Evolutionary conservation across 2,329 filamentous ascomycete genomes (phyloP).

Genomic region (Coniochaeta prunicola): DNA sequence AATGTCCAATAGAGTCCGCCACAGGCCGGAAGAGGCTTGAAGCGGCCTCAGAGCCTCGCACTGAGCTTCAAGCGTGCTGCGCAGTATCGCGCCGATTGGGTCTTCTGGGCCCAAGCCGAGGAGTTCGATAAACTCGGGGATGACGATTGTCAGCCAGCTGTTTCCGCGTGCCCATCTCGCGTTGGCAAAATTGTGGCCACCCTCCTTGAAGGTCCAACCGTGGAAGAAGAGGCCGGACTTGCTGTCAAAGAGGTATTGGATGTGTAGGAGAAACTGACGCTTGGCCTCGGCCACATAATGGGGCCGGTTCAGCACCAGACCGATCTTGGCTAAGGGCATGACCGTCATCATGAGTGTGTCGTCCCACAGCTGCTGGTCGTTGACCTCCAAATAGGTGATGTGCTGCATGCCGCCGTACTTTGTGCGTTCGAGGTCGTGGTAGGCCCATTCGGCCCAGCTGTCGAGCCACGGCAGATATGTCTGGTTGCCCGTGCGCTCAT

Average conservation of each 20-base stretch:
- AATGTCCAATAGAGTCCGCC: slow-evolving; percentile 68
- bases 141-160: slow-evolving; percentile 74
- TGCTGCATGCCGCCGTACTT: slow-evolving; percentile 68
- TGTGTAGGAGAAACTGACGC: slow-evolving; percentile 68
- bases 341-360: slow-evolving; percentile 88
- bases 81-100: slow-evolving; percentile 50
- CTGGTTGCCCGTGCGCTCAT: slow-evolving; percentile 63
- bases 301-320: slow-evolving; percentile 59
- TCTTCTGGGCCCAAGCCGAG: slow-evolving; percentile 57
- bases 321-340: slow-evolving; percentile 73
- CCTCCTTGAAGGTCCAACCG: slow-evolving; percentile 70
- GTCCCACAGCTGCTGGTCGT: slow-evolving; percentile 74
- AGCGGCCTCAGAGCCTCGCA: slow-evolving; percentile 54
- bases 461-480: slow-evolving; percentile 73
- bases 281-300: slow-evolving; percentile 74
- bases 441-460: slow-evolving; percentile 76
- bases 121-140: slow-evolving; percentile 73
- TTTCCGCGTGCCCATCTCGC: slow-evolving; percentile 56
- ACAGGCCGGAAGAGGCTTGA: slow-evolving; percentile 58
- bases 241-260: slow-evolving; percentile 71
- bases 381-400: slow-evolving; percentile 63
- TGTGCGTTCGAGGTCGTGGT: slow-evolving; percentile 67
- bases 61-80: slow-evolving; percentile 61
- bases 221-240: slow-evolving; percentile 71
- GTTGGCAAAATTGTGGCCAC: slow-evolving; percentile 54